A percentile compares a stretch with the other conserved stretches of the same genome.
Conservation (phyloP, 2,329 filamentous ascomycete species). For the Lecanicillium sp. region DNA sequence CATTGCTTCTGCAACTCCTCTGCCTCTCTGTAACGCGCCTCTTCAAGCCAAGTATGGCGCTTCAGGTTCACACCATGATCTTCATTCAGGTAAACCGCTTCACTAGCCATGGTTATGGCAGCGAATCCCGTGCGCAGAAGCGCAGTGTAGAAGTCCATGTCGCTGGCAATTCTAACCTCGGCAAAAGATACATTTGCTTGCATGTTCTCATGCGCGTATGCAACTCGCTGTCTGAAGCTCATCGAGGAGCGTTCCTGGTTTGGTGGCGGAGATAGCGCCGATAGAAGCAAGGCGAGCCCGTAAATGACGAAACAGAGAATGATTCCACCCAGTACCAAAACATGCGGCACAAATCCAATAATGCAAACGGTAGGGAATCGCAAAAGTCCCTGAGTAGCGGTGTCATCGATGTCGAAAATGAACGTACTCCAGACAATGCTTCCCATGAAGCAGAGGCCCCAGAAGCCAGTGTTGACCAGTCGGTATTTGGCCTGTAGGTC, state of each 20-base stretch:
- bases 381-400: constrained; percentile 60
- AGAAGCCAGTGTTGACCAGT: constrained; percentile 81
- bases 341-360: constrained; percentile 87
- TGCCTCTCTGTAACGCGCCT: constrained; percentile 74
- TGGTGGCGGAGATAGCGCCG: constrained; percentile 42
- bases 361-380: constrained; percentile 93
- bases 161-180: constrained; percentile 70
- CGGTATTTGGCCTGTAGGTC: constrained; percentile 73
- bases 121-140: constrained; percentile 81
- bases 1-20: constrained; percentile 52
- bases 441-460: constrained; percentile 84
- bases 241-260: constrained; percentile 25
- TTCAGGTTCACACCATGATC: constrained; percentile 69
- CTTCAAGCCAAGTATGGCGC: constrained; percentile 83
- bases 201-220: constrained; percentile 76
- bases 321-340: constrained; percentile 80
- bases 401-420: constrained; percentile 55
- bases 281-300: constrained; percentile 65
- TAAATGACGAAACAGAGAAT: constrained; percentile 72
- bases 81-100: constrained; percentile 93
- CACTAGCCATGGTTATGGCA: constrained; percentile 85
- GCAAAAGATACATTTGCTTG: constrained; percentile 85
- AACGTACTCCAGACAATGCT: constrained; percentile 74
- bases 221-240: constrained; percentile 54
- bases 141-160: constrained; percentile 94